phyloP scores from a whole-genome alignment of 169 alveolate species.

The Eimeria sp. region DNA sequence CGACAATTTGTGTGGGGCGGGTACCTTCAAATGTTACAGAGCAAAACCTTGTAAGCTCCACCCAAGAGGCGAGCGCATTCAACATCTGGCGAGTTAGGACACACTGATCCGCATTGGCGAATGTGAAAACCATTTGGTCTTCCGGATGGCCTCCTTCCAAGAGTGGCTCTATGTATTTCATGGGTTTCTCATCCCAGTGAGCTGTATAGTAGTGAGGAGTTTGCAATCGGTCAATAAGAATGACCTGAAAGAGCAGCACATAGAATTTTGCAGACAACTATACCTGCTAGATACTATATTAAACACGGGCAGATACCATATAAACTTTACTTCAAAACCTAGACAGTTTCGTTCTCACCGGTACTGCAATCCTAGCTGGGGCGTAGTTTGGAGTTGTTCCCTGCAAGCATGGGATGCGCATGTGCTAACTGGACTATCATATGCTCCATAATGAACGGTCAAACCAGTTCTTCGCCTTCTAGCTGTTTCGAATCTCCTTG shows the following conservation, averaged over 20 bases:
- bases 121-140: constrained; percentile 54
- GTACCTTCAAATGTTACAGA: constrained; percentile 34
- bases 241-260: constrained; percentile 32
- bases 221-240: constrained; percentile 29
- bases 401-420: constrained; percentile 52
- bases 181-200: constrained; percentile 30
- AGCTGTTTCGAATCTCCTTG: background rate
- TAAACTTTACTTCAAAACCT: background rate
- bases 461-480: background rate
- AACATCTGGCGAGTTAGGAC: constrained; percentile 31
- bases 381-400: constrained; percentile 69
- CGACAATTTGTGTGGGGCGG: constrained; percentile 58
- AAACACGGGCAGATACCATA: background rate
- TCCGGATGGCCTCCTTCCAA: constrained; percentile 68
- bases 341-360: constrained; percentile 14
- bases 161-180: constrained; percentile 11
- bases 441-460: background rate
- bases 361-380: constrained; percentile 51
- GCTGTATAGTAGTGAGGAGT: constrained; percentile 49
- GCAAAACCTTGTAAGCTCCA: constrained; percentile 60
- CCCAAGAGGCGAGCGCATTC: background rate
- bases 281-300: background rate
- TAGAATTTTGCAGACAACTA: background rate
- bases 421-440: background rate
- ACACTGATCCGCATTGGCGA: constrained; percentile 46